Evolutionary conservation across 75 land plant genomes (phyloP).

Genomic region (Pinus taeda): DNA sequence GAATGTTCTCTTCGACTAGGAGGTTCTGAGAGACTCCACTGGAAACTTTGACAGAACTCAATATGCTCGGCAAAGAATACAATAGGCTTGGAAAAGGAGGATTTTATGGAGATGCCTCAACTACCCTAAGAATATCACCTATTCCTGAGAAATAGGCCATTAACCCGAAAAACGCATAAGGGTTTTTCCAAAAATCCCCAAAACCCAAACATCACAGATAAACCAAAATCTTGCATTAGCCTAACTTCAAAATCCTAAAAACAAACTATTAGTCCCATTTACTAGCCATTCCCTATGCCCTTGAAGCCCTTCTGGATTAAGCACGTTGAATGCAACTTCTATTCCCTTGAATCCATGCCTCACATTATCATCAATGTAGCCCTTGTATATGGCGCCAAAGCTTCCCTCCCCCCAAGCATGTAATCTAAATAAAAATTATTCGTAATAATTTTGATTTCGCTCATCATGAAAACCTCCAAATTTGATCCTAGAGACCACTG

Average conservation of each 20-base stretch:
- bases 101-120: constrained; percentile 7
- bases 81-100: too few relatives aligned
- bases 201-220: too few relatives aligned
- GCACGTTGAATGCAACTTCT: constrained; percentile 61
- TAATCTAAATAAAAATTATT: constrained; percentile 2
- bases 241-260: background rate
- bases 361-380: constrained; percentile 52
- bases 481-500: background rate
- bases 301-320: constrained; percentile 61
- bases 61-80: too few relatives aligned
- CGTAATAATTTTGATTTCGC: background rate
- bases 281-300: constrained; percentile 83
- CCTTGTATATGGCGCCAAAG: constrained; percentile 65
- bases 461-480: background rate
- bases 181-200: too few relatives aligned
- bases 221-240: too few relatives aligned
- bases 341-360: constrained; percentile 52
- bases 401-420: constrained; percentile 49
- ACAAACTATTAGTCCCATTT: background rate
- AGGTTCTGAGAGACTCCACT: too few relatives aligned
- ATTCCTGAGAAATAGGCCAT: background rate
- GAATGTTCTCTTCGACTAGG: too few relatives aligned
- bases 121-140: constrained; percentile 12
- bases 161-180: background rate
- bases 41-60: too few relatives aligned